Percentiles rank a stretch among this genome's conserved stretches.
Conservation (phyloP, 1,284 basidiomycete genomes). For the Trichosporon sp. region DNA sequence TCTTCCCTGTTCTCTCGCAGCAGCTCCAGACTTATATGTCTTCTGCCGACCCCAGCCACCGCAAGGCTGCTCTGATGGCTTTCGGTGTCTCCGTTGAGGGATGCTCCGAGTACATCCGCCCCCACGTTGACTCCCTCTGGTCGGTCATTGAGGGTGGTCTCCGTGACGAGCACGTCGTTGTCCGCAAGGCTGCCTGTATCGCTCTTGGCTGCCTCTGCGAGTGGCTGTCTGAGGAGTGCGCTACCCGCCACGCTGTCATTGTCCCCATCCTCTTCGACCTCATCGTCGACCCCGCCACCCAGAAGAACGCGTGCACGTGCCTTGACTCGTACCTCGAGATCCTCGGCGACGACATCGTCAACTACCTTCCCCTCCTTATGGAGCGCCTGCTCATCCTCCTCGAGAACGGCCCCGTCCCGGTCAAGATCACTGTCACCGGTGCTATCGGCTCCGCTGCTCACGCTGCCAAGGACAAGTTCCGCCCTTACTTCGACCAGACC, state of each 20-base stretch:
- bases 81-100: constrained; percentile 97
- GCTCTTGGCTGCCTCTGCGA: constrained; percentile 96
- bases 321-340: constrained; percentile 97
- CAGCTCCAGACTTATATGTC: constrained; percentile 82
- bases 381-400: constrained; percentile 87
- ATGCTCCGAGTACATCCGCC: constrained; percentile 96
- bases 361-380: constrained; percentile 95
- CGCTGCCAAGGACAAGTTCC: constrained; percentile 89
- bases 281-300: constrained; percentile 83
- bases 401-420: constrained; percentile 77
- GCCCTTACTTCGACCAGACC: constrained; percentile 92
- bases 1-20: constrained; percentile 87
- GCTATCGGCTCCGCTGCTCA: constrained; percentile 98
- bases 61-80: constrained; percentile 93
- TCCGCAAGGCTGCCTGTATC: constrained; percentile 92
- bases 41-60: constrained; percentile 72
- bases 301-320: constrained; percentile 90
- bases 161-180: constrained; percentile 76
- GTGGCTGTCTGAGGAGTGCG: constrained; percentile 94
- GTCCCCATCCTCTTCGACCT: constrained; percentile 89
- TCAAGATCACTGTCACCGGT: constrained; percentile 95
- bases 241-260: constrained; percentile 77
- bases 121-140: constrained; percentile 90
- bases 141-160: constrained; percentile 90
- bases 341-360: constrained; percentile 79